Evolutionary conservation across 116 monocot genomes (phyloP), one percentile per base, ranked within the genome.

Genomic region (Phalaenopsis hybrid): DNA sequence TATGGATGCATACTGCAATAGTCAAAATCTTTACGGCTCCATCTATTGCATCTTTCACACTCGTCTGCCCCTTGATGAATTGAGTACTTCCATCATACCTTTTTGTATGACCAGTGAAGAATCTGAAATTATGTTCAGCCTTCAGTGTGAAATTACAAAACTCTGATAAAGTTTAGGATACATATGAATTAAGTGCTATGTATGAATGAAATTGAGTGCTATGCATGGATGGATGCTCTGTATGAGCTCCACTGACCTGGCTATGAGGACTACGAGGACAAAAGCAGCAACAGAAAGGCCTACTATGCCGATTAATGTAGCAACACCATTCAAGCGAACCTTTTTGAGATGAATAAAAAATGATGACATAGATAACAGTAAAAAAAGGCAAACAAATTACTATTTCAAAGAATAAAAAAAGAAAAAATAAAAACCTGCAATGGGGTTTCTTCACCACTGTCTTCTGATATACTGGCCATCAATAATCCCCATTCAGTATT

Each of bases 401-500:
- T 46, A 52, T 52, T 50, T 12, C 25, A 12, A 65, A 73, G 44
- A 11, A 23, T 23, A 46, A 77, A 80, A 79, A 49, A 49, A 63
- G 21, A 81, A 87, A 87, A 49, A n/a, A n/a, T n/a, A n/a, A n/a
- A 87, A 87, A 95, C 99, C 94, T 99, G 99, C 88, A 99, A 86
- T 18, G 99, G 99, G 81, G 99, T 99, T 86, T 99, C 99, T 94
- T 94, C 99, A 82, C 91, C 88, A 86, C 81, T 90, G 79, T 99
- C 99, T 80, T 99, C 99, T 72, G 99, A 91, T 75, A 99, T 95
- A 75, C 91, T 94, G 31, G 96, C 96, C 96, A 99, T 99, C 82
- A 99, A 83, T 78, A 99, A 87, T 44, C 99, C 99, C 99, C 99
- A 99, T 86, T 99, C 99, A 51, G 99, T 99, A 76, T 99, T 95